Base-by-base conservation (phyloP, 352 stramenopile species). In the Pythium angustatum region DNA sequence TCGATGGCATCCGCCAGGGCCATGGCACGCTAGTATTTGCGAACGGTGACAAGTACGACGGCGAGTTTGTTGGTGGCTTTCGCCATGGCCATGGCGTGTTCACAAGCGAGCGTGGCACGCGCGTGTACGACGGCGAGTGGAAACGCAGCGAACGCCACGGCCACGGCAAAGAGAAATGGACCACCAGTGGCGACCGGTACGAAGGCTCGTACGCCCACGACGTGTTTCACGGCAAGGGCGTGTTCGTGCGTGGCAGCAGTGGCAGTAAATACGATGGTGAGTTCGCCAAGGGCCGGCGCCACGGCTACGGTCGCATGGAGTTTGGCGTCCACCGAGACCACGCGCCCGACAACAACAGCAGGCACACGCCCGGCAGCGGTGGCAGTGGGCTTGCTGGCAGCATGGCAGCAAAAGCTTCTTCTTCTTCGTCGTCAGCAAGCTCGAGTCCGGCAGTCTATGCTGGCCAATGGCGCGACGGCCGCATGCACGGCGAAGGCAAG, bases 401-500 rank as follows among this genome's bases (percentile, higher is more conserved):
- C 40, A 12, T n/a, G 40, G 40, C 40, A 3, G 40, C n/a, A 21
- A 30, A 64, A 36, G 44, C 26, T 21, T 12, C 36, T 24, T 30
- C n/a, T n/a, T n/a, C n/a, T n/a, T n/a, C n/a, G n/a, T n/a, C n/a
- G n/a, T n/a, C n/a, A n/a, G n/a, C n/a, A n/a, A n/a, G n/a, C 36
- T 17, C 6, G 15, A 21, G 2, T 45, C 26, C 24, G 1, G 51
- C 70, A 0, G 64, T 74, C 5, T 91, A 91, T 43, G 79, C 88
- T 4, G 83, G 83, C 0, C 38, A 71, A n/a, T 91, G 83, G 83
- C 71, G 71, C 15, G 69, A 89, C 43, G 81, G 83, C 1, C 72
- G 81, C 10, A 90, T 91, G 76, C 72, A 88, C 34, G 83, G 83
- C n/a, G 56, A 85, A 14, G 83, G 83, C 51, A 87, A 81, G 36